These are phyloP conservation scores for Puccinia hordei DNA, from an alignment of 1,284 basidiomycete species.

Conservation along the genomic window DNA sequence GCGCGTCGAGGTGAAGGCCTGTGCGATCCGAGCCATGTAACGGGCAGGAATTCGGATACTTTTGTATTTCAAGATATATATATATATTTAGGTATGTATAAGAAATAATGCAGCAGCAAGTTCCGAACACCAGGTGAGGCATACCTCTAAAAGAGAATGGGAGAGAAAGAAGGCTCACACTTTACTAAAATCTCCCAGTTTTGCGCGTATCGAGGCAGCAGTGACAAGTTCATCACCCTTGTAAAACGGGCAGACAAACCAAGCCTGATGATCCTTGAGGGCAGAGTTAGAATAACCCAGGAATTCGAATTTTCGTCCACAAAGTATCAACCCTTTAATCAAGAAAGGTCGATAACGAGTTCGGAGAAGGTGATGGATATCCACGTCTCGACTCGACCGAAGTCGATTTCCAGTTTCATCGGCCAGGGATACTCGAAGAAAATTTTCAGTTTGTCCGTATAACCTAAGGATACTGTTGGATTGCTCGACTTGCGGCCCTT, in stretches of 20 bases:
- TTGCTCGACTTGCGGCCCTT: constrained; percentile 71
- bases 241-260: constrained; percentile 70
- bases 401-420: constrained; percentile 74
- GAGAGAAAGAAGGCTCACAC: constrained; percentile 27
- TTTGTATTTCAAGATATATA: background rate
- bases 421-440: constrained; percentile 74
- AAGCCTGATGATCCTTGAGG: constrained; percentile 72
- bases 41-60: constrained; percentile 70
- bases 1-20: constrained; percentile 78
- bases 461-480: constrained; percentile 71
- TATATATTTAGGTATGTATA: background rate
- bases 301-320: constrained; percentile 70
- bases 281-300: constrained; percentile 74
- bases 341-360: constrained; percentile 69
- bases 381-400: constrained; percentile 69
- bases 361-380: constrained; percentile 66
- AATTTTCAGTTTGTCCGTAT: constrained; percentile 62
- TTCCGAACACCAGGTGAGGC: background rate
- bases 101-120: background rate
- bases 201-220: constrained; percentile 51
- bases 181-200: constrained; percentile 53
- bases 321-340: constrained; percentile 70
- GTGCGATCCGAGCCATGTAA: constrained; percentile 75
- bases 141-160: background rate
- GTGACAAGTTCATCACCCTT: constrained; percentile 63